These are phyloP conservation scores for Triticum urartu DNA, from an alignment of 176 grass and related monocot genomes.

Conservation along the genomic window DNA sequence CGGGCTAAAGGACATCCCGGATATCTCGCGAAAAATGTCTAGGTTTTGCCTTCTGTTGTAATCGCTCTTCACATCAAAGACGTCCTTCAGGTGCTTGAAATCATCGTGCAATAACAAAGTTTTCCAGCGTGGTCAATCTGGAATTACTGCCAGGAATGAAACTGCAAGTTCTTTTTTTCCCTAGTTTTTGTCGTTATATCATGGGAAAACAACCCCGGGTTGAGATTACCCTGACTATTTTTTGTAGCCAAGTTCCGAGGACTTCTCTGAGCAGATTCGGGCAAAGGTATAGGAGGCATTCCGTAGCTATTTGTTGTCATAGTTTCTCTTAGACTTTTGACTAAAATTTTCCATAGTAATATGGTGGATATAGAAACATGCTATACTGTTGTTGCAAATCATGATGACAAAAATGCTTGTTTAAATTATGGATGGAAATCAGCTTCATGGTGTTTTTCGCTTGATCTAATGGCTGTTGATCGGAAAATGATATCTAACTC, in stretches of 20 bases:
- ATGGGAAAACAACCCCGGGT: not conserved
- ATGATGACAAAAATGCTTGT: not conserved
- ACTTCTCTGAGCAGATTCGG: not conserved
- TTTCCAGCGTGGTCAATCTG: not conserved
- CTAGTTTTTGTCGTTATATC: not conserved
- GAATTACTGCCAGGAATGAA: not conserved
- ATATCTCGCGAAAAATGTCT: constrained; percentile 92
- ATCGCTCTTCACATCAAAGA: constrained; percentile 66
- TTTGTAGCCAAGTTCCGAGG: not conserved
- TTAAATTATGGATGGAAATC: not conserved
- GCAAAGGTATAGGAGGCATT: not conserved
- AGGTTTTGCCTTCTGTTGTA: constrained; percentile 76
- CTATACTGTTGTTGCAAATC: not conserved
- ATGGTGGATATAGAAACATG: not conserved
- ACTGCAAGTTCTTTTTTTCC: not conserved
- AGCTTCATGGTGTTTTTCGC: not conserved
- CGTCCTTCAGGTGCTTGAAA: constrained; percentile 68
- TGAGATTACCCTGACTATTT: no score
- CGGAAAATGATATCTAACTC: not conserved
- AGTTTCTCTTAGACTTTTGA: not conserved
- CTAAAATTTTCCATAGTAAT: not conserved
- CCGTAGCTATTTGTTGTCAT: not conserved
- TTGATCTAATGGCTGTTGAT: not conserved
- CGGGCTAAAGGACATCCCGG: constrained; percentile 68
- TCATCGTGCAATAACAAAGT: constrained; percentile 15